A percentile compares a stretch with the other conserved stretches of the same genome.
Evolutionary conservation across 108 stramenopile species (phyloP).

Genomic region (Nitzschia sp.): DNA sequence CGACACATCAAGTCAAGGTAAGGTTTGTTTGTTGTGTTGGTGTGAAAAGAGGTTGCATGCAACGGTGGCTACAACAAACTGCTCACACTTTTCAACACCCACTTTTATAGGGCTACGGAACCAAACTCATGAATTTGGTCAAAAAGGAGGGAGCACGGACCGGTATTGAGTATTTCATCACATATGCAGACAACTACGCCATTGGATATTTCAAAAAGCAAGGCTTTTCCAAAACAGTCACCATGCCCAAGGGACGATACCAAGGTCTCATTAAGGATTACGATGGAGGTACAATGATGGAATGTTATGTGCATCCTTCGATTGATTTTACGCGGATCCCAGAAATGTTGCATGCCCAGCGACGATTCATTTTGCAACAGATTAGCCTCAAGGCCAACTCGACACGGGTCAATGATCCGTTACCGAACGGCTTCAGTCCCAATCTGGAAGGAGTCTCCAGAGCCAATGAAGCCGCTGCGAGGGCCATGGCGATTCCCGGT

Average conservation of each 20-base stretch:
- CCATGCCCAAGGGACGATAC: conserved; percentile 86
- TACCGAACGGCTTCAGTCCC: conserved; percentile 55
- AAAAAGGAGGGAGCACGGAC: conserved; percentile 84
- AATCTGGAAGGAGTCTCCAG: conserved; percentile 50
- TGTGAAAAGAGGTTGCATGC: neutral
- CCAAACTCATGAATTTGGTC: conserved; percentile 96
- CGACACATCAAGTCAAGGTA: conserved; percentile 86
- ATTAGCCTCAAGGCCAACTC: conserved; percentile 61
- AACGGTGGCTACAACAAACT: neutral
- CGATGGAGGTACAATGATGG: conserved; percentile 98
- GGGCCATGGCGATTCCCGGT: conserved; percentile 84
- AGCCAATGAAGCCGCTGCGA: conserved; percentile 56
- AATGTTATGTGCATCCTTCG: conserved; percentile 96
- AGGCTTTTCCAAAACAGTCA: conserved; percentile 86
- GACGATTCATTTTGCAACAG: conserved; percentile 64
- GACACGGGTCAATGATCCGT: conserved; percentile 63
- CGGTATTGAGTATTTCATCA: conserved; percentile 95
- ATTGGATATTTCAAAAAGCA: conserved; percentile 99
- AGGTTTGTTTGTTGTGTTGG: neutral
- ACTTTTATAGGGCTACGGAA: conserved; percentile 85
- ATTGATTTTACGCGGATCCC: conserved; percentile 88
- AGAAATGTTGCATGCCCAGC: conserved; percentile 80
- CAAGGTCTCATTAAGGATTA: conserved; percentile 98
- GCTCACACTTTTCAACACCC: neutral
- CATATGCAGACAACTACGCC: conserved; percentile 99